Evolutionary conservation across 306 rosid species (phyloP).

Genomic region (Delonix regia): DNA sequence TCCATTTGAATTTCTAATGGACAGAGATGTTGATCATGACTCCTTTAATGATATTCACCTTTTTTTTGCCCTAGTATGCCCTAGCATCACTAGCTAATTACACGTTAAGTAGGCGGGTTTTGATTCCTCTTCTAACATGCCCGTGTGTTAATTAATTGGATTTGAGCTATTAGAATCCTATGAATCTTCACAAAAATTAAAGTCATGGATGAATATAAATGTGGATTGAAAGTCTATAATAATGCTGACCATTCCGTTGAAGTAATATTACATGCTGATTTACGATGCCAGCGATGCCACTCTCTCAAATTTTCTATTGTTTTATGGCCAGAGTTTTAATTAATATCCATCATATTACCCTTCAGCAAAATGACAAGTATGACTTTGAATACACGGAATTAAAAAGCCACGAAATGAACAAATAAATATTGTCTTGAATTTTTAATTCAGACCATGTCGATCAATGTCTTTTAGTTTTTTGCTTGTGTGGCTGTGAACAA

Average conservation of each 20-base stretch:
- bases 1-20: conserved; percentile 27
- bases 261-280: not conserved
- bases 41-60: conserved; percentile 1
- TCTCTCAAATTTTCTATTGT: conserved; percentile 18
- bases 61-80: not conserved
- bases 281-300: not conserved
- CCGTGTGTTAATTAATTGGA: not conserved
- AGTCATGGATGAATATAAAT: not conserved
- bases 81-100: not conserved
- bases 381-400: not conserved
- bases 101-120: not conserved
- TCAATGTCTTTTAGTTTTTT: not conserved
- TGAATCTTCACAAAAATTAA: not conserved
- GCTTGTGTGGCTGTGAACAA: not conserved
- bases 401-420: not conserved
- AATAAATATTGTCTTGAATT: no score
- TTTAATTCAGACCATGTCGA: not conserved
- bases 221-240: not conserved
- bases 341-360: not conserved
- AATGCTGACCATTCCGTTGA: not conserved
- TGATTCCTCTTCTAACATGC: not conserved
- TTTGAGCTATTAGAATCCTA: not conserved
- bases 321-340: not conserved
- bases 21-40: conserved; percentile 4
- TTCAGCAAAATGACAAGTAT: not conserved